A percentile compares a stretch with the other conserved stretches of the same genome.
Evolutionary conservation across 1,139 yeast genomes (phyloP).

Genomic region (Candida sp.): DNA sequence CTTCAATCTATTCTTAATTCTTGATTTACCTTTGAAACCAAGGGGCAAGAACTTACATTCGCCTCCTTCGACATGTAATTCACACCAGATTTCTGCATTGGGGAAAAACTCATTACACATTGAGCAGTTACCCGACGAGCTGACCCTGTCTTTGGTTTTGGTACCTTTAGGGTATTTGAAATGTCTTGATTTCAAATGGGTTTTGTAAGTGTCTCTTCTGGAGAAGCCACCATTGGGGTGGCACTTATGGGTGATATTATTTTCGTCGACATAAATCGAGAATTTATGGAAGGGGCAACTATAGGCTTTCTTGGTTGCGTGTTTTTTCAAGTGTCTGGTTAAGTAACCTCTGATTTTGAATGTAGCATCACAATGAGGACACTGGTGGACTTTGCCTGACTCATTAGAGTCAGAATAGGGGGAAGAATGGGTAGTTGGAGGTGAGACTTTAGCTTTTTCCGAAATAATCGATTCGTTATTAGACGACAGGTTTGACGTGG

Average conservation of each 20-base stretch:
- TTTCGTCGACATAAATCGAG: constrained; percentile 37
- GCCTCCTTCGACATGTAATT: constrained; percentile 84
- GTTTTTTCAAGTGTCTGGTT: constrained; percentile 91
- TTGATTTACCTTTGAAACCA: constrained; percentile 49
- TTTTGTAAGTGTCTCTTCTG: constrained; percentile 92
- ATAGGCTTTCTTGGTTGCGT: constrained; percentile 81
- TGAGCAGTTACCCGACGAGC: constrained; percentile 74
- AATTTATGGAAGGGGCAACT: constrained; percentile 79
- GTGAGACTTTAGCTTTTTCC: constrained; percentile 12
- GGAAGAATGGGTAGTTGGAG: constrained; percentile 9
- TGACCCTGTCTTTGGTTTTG: constrained; percentile 65
- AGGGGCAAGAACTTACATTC: constrained; percentile 68
- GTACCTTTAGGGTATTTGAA: constrained; percentile 87
- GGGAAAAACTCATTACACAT: constrained; percentile 75
- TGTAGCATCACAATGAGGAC: constrained; percentile 66
- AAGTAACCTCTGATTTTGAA: constrained; percentile 87
- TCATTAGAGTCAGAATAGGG: constrained; percentile 7
- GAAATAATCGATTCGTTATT: constrained; percentile 30
- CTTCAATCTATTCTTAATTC: constrained; percentile 42
- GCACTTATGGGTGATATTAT: constrained; percentile 58
- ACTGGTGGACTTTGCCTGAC: constrained; percentile 27
- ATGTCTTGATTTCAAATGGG: constrained; percentile 90
- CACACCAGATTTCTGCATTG: constrained; percentile 86
- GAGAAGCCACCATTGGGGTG: constrained; percentile 95
- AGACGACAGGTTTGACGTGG: constrained; percentile 49